These are phyloP conservation scores for Metarhizium robertsii DNA, from an alignment of 2,329 filamentous ascomycete genomes.

Conservation along the genomic window DNA sequence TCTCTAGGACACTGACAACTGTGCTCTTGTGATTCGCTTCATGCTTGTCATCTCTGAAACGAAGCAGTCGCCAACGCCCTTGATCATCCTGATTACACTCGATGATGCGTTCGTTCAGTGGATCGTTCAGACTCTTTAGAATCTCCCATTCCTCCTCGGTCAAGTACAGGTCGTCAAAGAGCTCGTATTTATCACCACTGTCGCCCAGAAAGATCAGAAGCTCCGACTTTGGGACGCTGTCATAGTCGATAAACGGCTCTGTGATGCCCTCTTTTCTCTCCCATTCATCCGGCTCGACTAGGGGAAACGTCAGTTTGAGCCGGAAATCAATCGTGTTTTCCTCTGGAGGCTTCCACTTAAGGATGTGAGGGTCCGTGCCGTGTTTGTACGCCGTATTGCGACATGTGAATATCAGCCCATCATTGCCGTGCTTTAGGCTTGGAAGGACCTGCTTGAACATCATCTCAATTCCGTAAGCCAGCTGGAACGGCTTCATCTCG, in stretches of 20 bases:
- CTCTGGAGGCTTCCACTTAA: conserved; percentile 95
- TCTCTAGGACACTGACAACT: conserved; percentile 78
- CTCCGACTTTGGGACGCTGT: conserved; percentile 64
- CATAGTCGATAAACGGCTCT: conserved; percentile 65
- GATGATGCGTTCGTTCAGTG: conserved; percentile 78
- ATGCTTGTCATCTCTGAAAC: conserved; percentile 86
- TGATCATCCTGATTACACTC: conserved; percentile 77
- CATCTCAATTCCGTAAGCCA: conserved; percentile 79
- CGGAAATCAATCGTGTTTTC: conserved; percentile 96
- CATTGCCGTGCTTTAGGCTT: conserved; percentile 81
- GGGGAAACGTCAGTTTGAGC: conserved; percentile 66
- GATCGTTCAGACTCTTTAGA: conserved; percentile 63
- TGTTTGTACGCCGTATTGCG: conserved; percentile 75
- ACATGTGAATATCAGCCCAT: conserved; percentile 97
- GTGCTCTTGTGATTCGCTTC: conserved; percentile 84
- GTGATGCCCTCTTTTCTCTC: conserved; percentile 59
- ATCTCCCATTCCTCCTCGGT: conserved; percentile 73
- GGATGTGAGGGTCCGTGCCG: conserved; percentile 85
- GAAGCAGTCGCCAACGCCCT: conserved; percentile 74
- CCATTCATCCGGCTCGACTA: conserved; percentile 55
- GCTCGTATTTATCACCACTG: conserved; percentile 45
- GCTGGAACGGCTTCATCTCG: conserved; percentile 81
- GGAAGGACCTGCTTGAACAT: conserved; percentile 88
- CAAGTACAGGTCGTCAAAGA: conserved; percentile 59
- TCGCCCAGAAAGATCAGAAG: conserved; percentile 62